A percentile compares a stretch with the other conserved stretches of the same genome.
phyloP scores from a whole-genome alignment of 805 yeast genomes.

The Jamesozyma piceae region DNA sequence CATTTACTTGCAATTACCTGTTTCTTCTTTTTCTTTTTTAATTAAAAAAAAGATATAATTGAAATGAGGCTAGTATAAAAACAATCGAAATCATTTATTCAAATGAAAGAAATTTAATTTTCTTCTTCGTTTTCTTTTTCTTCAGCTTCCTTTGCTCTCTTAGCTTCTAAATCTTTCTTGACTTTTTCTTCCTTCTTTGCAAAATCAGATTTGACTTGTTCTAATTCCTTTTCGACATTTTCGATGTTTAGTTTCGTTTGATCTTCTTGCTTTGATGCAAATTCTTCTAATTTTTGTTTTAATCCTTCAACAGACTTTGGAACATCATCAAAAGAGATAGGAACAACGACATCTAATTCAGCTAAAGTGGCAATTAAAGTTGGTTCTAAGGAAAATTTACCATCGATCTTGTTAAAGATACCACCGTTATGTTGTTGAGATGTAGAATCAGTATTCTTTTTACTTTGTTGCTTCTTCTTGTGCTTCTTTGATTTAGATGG shows the following conservation, averaged over 20 bases:
- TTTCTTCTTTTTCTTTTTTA: not conserved
- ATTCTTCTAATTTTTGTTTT: constrained; percentile 61
- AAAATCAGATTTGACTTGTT: constrained; percentile 50
- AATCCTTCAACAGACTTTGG: constrained; percentile 55
- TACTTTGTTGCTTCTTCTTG: constrained; percentile 33
- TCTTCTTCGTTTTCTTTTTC: constrained; percentile 10
- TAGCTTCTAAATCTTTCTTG: constrained; percentile 26
- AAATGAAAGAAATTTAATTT: not conserved
- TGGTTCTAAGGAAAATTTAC: constrained; percentile 66
- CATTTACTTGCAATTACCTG: not conserved
- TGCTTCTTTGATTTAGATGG: constrained; percentile 45
- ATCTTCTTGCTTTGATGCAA: constrained; percentile 64
- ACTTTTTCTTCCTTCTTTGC: constrained; percentile 37
- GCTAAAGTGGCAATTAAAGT: constrained; percentile 67
- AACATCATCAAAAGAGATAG: constrained; percentile 65
- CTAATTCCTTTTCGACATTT: constrained; percentile 68
- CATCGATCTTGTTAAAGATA: constrained; percentile 16
- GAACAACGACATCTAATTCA: constrained; percentile 68
- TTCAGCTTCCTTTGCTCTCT: constrained; percentile 24
- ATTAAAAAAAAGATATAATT: not conserved
- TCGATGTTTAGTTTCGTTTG: constrained; percentile 69
- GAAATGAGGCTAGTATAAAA: not conserved
- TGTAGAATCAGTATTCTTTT: not conserved
- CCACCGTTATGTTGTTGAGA: constrained; percentile 5
- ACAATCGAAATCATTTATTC: not conserved